A percentile compares a stretch with the other conserved stretches of the same genome.
phyloP scores from a whole-genome alignment of 2,329 filamentous ascomycete genomes.

The Atkinsonella hypoxylon region DNA sequence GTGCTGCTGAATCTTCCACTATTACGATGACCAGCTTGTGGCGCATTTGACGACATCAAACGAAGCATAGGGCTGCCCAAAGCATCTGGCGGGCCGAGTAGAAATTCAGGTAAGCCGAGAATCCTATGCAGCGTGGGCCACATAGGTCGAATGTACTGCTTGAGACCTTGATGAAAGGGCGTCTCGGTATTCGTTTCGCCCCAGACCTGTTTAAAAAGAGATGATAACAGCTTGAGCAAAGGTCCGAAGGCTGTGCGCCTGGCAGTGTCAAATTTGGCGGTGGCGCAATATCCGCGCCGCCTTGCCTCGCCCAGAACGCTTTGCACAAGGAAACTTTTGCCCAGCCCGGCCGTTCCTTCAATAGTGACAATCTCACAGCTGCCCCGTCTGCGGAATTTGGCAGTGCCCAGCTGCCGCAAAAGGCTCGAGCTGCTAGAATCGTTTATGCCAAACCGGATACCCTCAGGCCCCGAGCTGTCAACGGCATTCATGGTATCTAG shows the following conservation, averaged over 20 bases:
- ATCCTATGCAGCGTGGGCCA: constrained; percentile 53
- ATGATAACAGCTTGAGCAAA: constrained; percentile 51
- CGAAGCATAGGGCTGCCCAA: constrained; percentile 7
- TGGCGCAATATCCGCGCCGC: constrained; percentile 51
- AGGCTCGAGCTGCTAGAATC: constrained; percentile 38
- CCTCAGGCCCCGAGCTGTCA: constrained; percentile 32
- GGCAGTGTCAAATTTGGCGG: constrained; percentile 53
- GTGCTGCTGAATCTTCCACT: constrained; percentile 19
- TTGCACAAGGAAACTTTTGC: constrained; percentile 53
- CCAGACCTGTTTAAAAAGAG: constrained; percentile 55
- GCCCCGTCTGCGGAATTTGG: constrained; percentile 48
- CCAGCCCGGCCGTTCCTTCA: constrained; percentile 50
- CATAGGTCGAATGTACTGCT: constrained; percentile 49
- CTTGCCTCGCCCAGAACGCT: constrained; percentile 49
- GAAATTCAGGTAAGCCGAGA: constrained; percentile 57
- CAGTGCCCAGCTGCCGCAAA: constrained; percentile 40
- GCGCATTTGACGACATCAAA: neutral
- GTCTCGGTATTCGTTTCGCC: constrained; percentile 55
- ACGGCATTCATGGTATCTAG: constrained; percentile 34
- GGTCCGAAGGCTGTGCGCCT: constrained; percentile 50
- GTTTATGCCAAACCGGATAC: constrained; percentile 28
- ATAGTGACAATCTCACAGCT: constrained; percentile 53
- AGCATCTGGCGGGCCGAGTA: constrained; percentile 39
- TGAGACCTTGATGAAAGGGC: constrained; percentile 47
- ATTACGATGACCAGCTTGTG: constrained; percentile 12